Evolutionary conservation across 2,329 filamentous ascomycete genomes (phyloP), one percentile per base, ranked within the genome.

Genomic region (Ascomycota sp.): DNA sequence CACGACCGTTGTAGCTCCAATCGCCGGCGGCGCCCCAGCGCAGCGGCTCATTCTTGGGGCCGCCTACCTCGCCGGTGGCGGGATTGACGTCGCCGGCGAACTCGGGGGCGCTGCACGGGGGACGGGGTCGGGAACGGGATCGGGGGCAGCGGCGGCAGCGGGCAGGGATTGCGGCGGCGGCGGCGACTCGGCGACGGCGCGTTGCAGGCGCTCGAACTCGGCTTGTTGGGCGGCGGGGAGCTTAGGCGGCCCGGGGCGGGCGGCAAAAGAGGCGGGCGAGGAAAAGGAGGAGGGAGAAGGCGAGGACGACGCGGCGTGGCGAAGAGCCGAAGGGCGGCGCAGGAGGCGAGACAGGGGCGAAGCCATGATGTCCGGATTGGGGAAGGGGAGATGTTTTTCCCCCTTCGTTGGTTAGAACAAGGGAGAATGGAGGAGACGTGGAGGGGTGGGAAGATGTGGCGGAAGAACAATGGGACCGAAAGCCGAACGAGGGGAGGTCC

Each of bases 31-130:
- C 59, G 0, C 83, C 83, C 86, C 86, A 94, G 42, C 85, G 60
- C 47, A 95, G 47, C 30, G 89, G 89, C 55, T 98, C 86, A 47
- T 92, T 95, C 71, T 95, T 98, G 5, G 89, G 89, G 1, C 89
- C 89, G 5, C 89, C 89, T 8, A 94, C 71, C 62, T 98, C 89
- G 17, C 89, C 89, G 2, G 89, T 98, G 61, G 75, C 77, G 3
- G 89, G 89, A 51, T 98, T 95, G 32, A 62, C 65, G 31, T 95
- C 85, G 34, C 89, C 89, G 40, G 86, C 74, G 43, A 98, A 98
- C 56, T 95, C 86, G 2, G 89, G 85, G 43, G 74, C 26, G 83
- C 76, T 23, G 86, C 86, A 38, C 72, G 60, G 38, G 75, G 24
- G 24, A 63, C 33, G 86, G 56, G 35, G 70, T 72, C 29, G 68